These are phyloP conservation scores for Colletotrichum chrysophilum DNA, from an alignment of 2,329 filamentous ascomycete species.

Conservation along the genomic window DNA sequence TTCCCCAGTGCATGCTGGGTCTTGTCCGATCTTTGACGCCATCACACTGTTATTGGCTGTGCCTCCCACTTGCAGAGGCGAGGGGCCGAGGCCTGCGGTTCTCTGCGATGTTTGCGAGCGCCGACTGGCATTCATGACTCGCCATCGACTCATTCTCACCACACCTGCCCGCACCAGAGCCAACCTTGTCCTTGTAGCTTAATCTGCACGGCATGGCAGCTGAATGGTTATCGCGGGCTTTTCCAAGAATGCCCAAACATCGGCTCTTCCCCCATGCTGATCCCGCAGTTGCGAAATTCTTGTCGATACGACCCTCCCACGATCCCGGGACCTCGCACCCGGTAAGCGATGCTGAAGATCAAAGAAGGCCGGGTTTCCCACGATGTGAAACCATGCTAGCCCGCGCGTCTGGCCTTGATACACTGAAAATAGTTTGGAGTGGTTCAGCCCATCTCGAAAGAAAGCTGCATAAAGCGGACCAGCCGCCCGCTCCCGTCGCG, in stretches of 20 bases:
- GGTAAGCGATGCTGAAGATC: background rate
- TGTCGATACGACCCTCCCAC: background rate
- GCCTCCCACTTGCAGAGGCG: background rate
- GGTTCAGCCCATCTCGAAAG: background rate
- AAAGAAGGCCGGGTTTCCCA: background rate
- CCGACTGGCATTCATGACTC: conserved; percentile 1
- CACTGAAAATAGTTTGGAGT: background rate
- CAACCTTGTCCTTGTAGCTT: conserved; percentile 9
- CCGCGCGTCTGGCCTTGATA: background rate
- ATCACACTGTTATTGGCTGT: background rate
- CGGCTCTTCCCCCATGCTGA: background rate
- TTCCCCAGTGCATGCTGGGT: background rate
- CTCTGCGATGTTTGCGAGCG: background rate
- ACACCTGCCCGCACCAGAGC: background rate
- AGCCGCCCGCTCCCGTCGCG: background rate
- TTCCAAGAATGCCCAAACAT: background rate
- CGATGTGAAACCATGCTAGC: background rate
- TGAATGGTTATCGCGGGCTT: background rate
- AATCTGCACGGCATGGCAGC: background rate
- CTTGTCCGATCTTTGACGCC: background rate
- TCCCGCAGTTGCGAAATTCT: background rate
- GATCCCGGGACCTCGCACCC: background rate
- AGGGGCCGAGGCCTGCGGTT: background rate
- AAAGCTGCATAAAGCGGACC: conserved; percentile 3
- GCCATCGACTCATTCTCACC: background rate